Base-by-base conservation (phyloP, 1,284 basidiomycete genomes). In the Heterobasidion annosum region DNA sequence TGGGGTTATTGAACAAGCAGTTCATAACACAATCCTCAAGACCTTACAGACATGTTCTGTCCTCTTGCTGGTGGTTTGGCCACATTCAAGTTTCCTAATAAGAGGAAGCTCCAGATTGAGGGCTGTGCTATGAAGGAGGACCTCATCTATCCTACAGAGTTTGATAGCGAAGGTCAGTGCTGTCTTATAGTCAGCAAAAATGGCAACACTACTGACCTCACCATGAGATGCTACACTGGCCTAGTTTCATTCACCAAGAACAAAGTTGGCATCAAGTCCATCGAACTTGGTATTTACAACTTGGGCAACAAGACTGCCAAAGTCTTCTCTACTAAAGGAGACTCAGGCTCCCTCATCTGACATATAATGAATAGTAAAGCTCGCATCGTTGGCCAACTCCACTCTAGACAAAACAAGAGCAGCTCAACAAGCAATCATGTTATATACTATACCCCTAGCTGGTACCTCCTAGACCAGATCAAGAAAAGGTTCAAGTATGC, bases 161-260 rank as follows among this genome's bases (percentile, higher is more conserved):
- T 60, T 47, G 70, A 74, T 61, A 61, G 51, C 32, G 55, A 73
- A 47, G 66, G 69, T 57, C 34, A 67, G 55, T 64, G 48, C 52
- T 67, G 64, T 53, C 46, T 63, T 48, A 57, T 64, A 8, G 65
- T 67, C 43, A 40, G 55, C n/a, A 65, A 65, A 56, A 50, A 60
- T 46, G 64, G 65, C 16, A 57, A 56, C 45, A 57, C 57, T 12
- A 55, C 44, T 42, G 56, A 47, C 34, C 57, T 64, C 52, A 64
- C 63, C 19, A 42, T 63, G 13, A 60, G 63, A 55, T 53, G 59
- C 53, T 60, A 58, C 48, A 51, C 60, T 16, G 63, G 61, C 54
- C 48, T 63, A 18, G 63, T 51, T 10, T 58, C 59, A 40, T 62
- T 53, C 46, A 15, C 49, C 35, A 49, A 8, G 37, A 51, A 61